A percentile compares a stretch with the other conserved stretches of the same genome.
phyloP scores from a whole-genome alignment of 345 rosid genomes.

The Durio zibethinus region DNA sequence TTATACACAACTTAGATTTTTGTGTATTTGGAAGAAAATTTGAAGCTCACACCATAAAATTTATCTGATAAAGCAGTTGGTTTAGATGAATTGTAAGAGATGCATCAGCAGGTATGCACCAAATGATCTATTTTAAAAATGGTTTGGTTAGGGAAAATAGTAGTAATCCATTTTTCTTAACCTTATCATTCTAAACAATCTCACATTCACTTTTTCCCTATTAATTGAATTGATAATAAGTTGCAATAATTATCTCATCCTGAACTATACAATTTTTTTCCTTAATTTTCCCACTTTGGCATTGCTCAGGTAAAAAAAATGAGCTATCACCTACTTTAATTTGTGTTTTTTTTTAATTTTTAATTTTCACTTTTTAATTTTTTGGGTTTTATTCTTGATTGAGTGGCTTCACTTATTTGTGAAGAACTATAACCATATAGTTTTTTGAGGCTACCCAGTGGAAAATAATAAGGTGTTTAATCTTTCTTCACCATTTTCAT shows the following conservation, averaged over 20 bases:
- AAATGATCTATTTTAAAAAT: neutral
- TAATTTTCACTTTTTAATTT: neutral
- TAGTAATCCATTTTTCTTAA: neutral
- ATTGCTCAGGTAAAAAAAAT: neutral
- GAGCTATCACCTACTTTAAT: neutral
- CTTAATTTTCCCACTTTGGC: neutral
- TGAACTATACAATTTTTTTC: neutral
- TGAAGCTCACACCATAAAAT: constrained; percentile 73
- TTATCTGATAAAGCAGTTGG: constrained; percentile 82
- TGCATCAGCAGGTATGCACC: constrained; percentile 79
- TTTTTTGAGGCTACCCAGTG: neutral
- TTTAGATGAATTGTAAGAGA: constrained; percentile 84
- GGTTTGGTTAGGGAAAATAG: constrained; percentile 2
- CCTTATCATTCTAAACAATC: neutral
- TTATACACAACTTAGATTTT: constrained; percentile 68
- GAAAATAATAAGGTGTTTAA: neutral
- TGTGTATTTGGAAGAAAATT: constrained; percentile 86
- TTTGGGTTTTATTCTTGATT: neutral
- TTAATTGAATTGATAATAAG: neutral
- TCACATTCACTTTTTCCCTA: neutral
- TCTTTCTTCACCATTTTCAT: neutral
- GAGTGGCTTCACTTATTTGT: neutral
- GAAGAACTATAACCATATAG: neutral
- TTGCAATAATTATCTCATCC: neutral
- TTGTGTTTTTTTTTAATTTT: neutral